Base-by-base conservation (phyloP, 345 rosid genomes). In the Carallia brachiata region DNA sequence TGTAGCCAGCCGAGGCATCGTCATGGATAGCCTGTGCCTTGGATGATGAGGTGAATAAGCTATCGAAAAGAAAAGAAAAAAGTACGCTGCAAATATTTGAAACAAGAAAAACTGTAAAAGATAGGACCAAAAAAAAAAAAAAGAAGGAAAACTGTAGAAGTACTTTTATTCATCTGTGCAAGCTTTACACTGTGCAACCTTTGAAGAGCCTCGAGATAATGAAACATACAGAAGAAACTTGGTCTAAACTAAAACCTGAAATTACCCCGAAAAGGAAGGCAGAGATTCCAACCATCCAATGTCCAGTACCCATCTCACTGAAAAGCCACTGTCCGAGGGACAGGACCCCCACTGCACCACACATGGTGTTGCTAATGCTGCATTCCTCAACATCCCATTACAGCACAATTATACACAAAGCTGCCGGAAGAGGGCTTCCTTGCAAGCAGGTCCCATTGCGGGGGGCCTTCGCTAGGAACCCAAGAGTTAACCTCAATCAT, bases 401-500 rank as follows among this genome's bases (percentile, higher is more conserved):
- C 65, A 66, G 80, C 80, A 76, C 80, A 76, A 67, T 76, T 76
- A 39, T 76, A 76, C 34, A 76, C 80, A 52, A 76, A 76, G 65
- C 65, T 57, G 27, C 75, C 76, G 0, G 75, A 61, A 5, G 40
- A 65, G 5, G 34, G 61, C 57, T 67, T 71, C 8, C 60, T 71
- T 32, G 72, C 80, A 61, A 76, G 71, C 65, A 76, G 31, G 10
- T 71, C 44, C 80, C 80, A 76, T 40, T 61, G 27, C 10, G 72
- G 75, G 12, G 61, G 69, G 12, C 36, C 80, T 9, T 61, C 75
- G 63, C 54, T 10, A 17, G 77, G 76, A 63, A 77, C 81, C 98
- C 98, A 93, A 31, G 88, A 79, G 74, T 89, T 81, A 17, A 93
- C 67, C 80, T 89, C 96, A n/a, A 91, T 70, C 68, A 73, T 61